These are phyloP conservation scores for Fomitopsis serialis DNA, from an alignment of 768 basidiomycete species.

Conservation along the genomic window DNA sequence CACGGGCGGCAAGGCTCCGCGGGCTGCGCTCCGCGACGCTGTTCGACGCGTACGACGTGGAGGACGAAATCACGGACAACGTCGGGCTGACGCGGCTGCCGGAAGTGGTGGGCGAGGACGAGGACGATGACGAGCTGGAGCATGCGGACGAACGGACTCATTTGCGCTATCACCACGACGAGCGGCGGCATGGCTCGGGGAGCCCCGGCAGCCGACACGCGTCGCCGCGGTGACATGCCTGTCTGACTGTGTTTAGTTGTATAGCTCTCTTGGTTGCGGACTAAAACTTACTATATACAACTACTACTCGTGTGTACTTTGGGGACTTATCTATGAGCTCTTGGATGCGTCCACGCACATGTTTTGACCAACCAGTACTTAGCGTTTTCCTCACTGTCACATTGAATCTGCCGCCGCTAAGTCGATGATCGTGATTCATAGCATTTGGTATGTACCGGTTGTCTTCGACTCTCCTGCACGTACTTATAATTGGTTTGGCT, in stretches of 20 bases:
- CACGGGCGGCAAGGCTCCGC: constrained; percentile 66
- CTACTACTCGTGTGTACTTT: background rate
- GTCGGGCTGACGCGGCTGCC: constrained; percentile 57
- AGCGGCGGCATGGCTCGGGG: constrained; percentile 34
- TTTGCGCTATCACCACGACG: constrained; percentile 30
- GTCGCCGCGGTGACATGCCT: constrained; percentile 30
- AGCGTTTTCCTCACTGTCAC: no score
- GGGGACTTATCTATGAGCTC: background rate
- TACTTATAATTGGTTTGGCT: no score
- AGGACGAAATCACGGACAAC: constrained; percentile 43
- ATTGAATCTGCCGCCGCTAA: no score
- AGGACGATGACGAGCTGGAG: constrained; percentile 39
- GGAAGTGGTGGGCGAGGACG: constrained; percentile 57
- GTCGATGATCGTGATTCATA: no score
- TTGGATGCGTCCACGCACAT: no score
- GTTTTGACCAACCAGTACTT: no score
- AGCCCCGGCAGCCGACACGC: constrained; percentile 37
- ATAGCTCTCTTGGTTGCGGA: constrained; percentile 8
- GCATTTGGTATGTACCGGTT: no score
- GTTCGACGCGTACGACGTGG: constrained; percentile 73
- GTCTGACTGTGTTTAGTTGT: background rate
- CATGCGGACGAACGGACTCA: constrained; percentile 40
- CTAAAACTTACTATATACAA: constrained; percentile 3
- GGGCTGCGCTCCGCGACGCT: constrained; percentile 56
- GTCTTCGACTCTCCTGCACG: no score